phyloP scores from a whole-genome alignment of 108 stramenopile species.

The Nannochloropsis salina region DNA sequence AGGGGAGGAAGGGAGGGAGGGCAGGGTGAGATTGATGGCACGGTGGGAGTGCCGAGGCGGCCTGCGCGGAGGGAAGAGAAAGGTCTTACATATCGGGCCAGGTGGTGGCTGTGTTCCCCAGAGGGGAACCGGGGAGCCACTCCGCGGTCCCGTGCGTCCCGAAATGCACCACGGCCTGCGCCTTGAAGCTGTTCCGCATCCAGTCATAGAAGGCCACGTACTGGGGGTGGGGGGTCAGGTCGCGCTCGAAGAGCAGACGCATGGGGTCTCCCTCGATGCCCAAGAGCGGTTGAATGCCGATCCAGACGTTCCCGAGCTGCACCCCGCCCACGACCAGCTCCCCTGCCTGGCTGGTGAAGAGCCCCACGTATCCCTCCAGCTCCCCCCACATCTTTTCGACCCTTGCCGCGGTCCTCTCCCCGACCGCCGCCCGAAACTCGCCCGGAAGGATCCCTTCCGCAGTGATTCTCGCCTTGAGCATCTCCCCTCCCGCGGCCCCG shows the following conservation, averaged over 20 bases:
- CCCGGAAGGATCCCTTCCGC: neutral
- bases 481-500: neutral
- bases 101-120: slow-evolving; percentile 67
- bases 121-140: slow-evolving; percentile 71
- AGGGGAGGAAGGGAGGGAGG: neutral
- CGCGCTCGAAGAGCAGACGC: slow-evolving; percentile 71
- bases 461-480: neutral
- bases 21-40: neutral
- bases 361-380: neutral
- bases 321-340: slow-evolving; percentile 68
- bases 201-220: slow-evolving; percentile 71
- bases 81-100: slow-evolving; percentile 61
- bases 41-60: neutral
- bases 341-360: slow-evolving; percentile 40
- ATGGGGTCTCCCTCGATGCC: slow-evolving; percentile 82
- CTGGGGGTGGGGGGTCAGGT: slow-evolving; percentile 78
- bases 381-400: slow-evolving; percentile 5
- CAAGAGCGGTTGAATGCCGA: slow-evolving; percentile 71
- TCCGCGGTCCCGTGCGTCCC: slow-evolving; percentile 75
- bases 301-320: slow-evolving; percentile 70
- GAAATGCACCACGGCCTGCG: slow-evolving; percentile 70
- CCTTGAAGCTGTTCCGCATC: slow-evolving; percentile 55
- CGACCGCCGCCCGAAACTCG: neutral
- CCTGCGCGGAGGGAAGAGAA: neutral
- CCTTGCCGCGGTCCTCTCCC: neutral